Evolutionary conservation across 2,329 filamentous ascomycete genomes (phyloP), one percentile per base, ranked within the genome.

Genomic region (Fusarium subglutinans): DNA sequence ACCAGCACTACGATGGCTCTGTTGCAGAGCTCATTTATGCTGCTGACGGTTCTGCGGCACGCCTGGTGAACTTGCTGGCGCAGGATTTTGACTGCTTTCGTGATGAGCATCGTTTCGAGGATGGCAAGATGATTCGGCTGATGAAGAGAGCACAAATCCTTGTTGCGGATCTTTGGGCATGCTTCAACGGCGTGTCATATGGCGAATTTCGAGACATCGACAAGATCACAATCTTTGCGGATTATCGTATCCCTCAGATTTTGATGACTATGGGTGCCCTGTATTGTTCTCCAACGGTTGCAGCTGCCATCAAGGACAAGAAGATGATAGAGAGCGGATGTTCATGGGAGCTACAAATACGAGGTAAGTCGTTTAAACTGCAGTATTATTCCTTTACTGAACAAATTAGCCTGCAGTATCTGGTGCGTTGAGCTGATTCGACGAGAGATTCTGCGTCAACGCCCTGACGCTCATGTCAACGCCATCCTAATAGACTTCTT

Each of bases 171-270:
- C 81, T 98, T 2, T 99, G 97, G 97, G 97, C 96, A 10, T 97
- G 95, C 72, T 98, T 98, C 81, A 90, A 96, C 60, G 95, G 94
- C 51, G 87, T 92, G 75, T 87, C 89, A 33, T 95, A 92, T 78
- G 97, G 96, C 38, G 86, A 88, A 35, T 99, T 99, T 82, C 81
- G 90, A 65, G 96, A 99, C 80, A 98, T 99, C 77, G 93, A 96
- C 83, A 94, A 95, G 81, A 93, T 99, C 78, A 99, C 96, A 69
- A 98, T 98, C 92, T 99, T 99, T 85, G 95, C 96, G 79, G 96
- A 99, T 84, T 99, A 99, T 81, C 93, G 96, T 48, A 92, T 99
- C 61, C 97, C 97, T 20, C 96, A 99, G 84, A 96, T 98, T 76
- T 88, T 99, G 40, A 91, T 95, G 77, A 90, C 91, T 15, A 86